These are phyloP conservation scores for Populus simonii DNA, from an alignment of 345 rosid genomes.

Conservation along the genomic window DNA sequence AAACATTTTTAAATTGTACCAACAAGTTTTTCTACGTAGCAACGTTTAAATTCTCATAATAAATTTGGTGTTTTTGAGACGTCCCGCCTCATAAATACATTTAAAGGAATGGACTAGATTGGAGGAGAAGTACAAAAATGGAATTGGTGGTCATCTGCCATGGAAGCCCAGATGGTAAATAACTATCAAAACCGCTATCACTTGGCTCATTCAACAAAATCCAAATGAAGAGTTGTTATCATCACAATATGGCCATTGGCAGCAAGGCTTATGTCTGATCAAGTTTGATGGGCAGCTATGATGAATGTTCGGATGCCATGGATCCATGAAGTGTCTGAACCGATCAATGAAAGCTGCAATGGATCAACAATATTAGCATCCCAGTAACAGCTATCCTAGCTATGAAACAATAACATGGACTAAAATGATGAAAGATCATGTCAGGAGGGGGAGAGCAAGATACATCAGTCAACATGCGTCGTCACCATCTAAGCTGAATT, in stretches of 20 bases:
- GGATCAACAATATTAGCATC: not conserved
- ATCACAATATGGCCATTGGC: not conserved
- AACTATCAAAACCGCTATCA: not conserved
- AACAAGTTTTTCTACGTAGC: too few relatives aligned
- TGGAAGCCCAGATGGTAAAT: not conserved
- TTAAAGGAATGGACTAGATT: not conserved
- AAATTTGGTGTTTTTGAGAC: too few relatives aligned
- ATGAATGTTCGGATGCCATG: not conserved
- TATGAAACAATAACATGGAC: not conserved
- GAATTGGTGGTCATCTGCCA: not conserved
- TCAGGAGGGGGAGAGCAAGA: not conserved
- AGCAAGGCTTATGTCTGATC: not conserved
- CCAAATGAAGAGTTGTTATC: not conserved
- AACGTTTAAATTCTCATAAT: too few relatives aligned
- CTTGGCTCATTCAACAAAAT: not conserved
- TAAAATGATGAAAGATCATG: not conserved
- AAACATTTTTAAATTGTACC: too few relatives aligned
- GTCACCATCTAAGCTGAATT: constrained; percentile 13
- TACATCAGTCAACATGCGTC: not conserved
- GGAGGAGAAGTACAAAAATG: not conserved
- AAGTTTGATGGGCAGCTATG: not conserved
- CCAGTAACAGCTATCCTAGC: too few relatives aligned
- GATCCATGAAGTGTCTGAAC: not conserved
- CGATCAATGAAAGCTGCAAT: not conserved
- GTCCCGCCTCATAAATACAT: too few relatives aligned